Percentiles rank a stretch among this genome's conserved stretches.
Evolutionary conservation across 1,284 basidiomycete species (phyloP).

Genomic region (Ceratobasidium sp.): DNA sequence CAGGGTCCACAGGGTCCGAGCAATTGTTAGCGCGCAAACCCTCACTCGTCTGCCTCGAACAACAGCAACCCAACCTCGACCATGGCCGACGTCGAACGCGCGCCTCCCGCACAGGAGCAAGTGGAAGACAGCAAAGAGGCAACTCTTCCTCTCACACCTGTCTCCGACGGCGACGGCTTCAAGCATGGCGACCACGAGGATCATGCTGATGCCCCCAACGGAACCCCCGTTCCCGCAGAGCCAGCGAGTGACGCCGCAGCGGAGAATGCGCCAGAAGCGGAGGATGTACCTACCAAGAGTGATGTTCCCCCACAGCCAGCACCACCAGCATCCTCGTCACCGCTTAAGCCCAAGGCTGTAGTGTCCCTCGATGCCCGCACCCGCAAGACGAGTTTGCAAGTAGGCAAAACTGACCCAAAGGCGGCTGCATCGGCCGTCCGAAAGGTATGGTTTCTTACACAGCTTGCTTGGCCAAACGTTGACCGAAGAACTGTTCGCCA

Average conservation of each 20-base stretch:
- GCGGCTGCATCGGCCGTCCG: conserved; percentile 3
- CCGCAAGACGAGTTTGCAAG: conserved; percentile 15
- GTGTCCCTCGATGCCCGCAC: conserved; percentile 31
- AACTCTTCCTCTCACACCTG: conserved; percentile 36
- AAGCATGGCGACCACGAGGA: conserved; percentile 40
- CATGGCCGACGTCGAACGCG: conserved; percentile 35
- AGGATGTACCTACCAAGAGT: conserved; percentile 11
- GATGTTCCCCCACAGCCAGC: background rate
- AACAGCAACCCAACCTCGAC: conserved; percentile 19
- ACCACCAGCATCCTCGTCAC: conserved; percentile 12
- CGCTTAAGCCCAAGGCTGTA: conserved; percentile 41
- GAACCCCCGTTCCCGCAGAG: conserved; percentile 30
- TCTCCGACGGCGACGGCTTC: conserved; percentile 38
- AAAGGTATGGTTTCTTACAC: conserved; percentile 26
- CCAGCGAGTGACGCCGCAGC: conserved; percentile 26
- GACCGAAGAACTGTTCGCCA: background rate
- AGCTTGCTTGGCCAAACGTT: background rate
- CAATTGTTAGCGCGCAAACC: conserved; percentile 23
- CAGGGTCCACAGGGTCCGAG: conserved; percentile 19
- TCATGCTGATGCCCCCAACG: conserved; percentile 39
- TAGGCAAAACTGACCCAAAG: conserved; percentile 37
- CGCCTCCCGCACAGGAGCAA: conserved; percentile 17
- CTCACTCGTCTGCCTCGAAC: conserved; percentile 24
- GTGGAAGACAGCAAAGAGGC: conserved; percentile 28
- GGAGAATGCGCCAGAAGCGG: background rate